Evolutionary conservation across 2,329 filamentous ascomycete species (phyloP), one percentile per base, ranked within the genome.

Genomic region (Exutisphaerella laricina): DNA sequence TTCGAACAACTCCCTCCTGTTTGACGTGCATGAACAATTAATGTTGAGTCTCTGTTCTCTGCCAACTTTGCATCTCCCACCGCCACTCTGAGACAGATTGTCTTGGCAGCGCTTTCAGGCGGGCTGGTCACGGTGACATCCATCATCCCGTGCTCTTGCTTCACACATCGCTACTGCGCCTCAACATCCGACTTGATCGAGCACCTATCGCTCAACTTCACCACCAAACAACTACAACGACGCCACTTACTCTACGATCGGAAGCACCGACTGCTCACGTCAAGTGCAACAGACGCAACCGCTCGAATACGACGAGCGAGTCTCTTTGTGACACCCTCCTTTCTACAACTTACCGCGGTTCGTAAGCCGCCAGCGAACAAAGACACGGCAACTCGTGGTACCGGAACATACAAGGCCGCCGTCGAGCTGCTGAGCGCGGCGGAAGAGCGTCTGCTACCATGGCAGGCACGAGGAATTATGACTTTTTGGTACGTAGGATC

Each of bases 381-480:
- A 35, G 33, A 14, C 33, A 8, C 8, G 12, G 12, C 23, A 26
- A 26, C 6, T 12, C 23, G 12, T 12, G 16, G 10, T 18, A 12
- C 33, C 9, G 33, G n/a, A 21, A 17, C 18, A 34, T 3, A 21
- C 5, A 3, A 13, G 14, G 33, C 33, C 20, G 33, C 33, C n/a
- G 33, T 7, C 4, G 33, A n/a, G 17, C 9, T 13, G 4, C 9
- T 22, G 9, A 23, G 33, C 7, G 20, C 18, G 8, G 6, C 8
- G 16, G 10, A 9, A 8, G 7, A 22, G 28, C 33, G 33, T 35
- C 29, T 44, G 35, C 41, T 31, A 66, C 52, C 54, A 98, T 98
- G 92, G 89, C 92, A 62, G 88, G 86, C 69, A 94, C 90, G 76
- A 82, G 92, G 70, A 98, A 98, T 76, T 98, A 98, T 72, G 92